Base-by-base conservation (phyloP, 768 basidiomycete genomes). In the Pleurotus giganteus region DNA sequence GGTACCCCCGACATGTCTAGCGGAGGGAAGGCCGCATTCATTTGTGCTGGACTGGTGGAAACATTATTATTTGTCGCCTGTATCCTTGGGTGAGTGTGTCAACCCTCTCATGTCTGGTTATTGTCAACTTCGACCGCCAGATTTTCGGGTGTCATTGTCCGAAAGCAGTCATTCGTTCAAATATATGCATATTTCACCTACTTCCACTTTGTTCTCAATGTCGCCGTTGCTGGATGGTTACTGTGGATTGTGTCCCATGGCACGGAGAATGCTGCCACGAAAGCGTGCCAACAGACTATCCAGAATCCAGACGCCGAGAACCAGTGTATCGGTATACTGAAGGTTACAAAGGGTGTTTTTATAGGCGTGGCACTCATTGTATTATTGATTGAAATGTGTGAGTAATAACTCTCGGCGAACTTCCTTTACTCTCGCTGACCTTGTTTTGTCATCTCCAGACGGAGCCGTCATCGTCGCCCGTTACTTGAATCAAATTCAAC, bases 111-210 rank as follows among this genome's bases (percentile, higher is more conserved):
- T 47, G 19, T 47, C 9, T n/a, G 13, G 4, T 4, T 44, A 19
- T 43, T 9, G 39, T 57, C 2, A 47, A 42, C 28, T 24, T 26
- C n/a, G 15, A 23, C 36, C 19, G 21, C 37, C 62, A 88, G 86
- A 17, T 78, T 88, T 51, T 74, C 84, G 28, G 86, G 86, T n/a
- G 77, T 76, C 0, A 71, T 86, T 52, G 79, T 81, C 36, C 79
- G 80, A 62, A 86, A 86, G 61, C 83, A 83, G 67, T 61, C 72
- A 2, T 84, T 88, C 61, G 74, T 83, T 46, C 76, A 74, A 61
- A 73, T 75, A 45, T 85, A 85, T 61, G 70, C 79, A 8, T 79
- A 80, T 64, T 78, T 80, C 65, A 69, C 83, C 63, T 81, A 82
- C 70, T 58, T 76, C 58, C 82, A 86, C 68, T 77, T 85, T 63